Percentiles rank a stretch among this genome's conserved stretches.
phyloP scores from a whole-genome alignment of 495 filamentous ascomycete genomes.

The Hyaloscypha variabilis region DNA sequence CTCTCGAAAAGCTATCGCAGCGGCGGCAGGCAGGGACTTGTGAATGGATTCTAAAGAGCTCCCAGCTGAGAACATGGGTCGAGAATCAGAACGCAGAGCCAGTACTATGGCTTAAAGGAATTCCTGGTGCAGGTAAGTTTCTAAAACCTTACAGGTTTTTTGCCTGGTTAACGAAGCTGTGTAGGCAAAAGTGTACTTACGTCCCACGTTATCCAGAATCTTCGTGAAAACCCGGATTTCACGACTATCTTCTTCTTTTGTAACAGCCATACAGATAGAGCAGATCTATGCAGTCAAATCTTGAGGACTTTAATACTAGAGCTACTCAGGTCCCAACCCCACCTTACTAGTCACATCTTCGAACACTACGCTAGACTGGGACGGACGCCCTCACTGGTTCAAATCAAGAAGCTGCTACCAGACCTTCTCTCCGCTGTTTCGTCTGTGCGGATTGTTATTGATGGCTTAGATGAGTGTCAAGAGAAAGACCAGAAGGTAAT shows the following conservation, averaged over 20 bases:
- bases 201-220: too few species aligned
- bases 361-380: conserved; percentile 28
- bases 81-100: neutral
- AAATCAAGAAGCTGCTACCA: conserved; percentile 19
- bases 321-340: conserved; percentile 15
- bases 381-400: conserved; percentile 17
- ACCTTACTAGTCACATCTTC: conserved; percentile 27
- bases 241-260: conserved; percentile 27
- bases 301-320: conserved; percentile 24
- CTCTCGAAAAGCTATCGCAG: conserved; percentile 11
- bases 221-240: too few species aligned
- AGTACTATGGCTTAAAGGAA: conserved; percentile 26
- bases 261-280: conserved; percentile 6
- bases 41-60: conserved; percentile 18
- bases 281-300: conserved; percentile 17
- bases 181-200: too few species aligned
- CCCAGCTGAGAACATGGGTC: conserved; percentile 16
- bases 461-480: conserved; percentile 29
- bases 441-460: conserved; percentile 26
- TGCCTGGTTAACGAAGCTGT: too few species aligned
- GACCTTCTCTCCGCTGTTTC: conserved; percentile 17
- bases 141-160: too few species aligned
- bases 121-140: conserved; percentile 26
- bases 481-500: conserved; percentile 18
- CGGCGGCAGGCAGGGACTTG: conserved; percentile 23